Conservation (phyloP, 495 filamentous ascomycete species). For the Hypoxylon perforatum region DNA sequence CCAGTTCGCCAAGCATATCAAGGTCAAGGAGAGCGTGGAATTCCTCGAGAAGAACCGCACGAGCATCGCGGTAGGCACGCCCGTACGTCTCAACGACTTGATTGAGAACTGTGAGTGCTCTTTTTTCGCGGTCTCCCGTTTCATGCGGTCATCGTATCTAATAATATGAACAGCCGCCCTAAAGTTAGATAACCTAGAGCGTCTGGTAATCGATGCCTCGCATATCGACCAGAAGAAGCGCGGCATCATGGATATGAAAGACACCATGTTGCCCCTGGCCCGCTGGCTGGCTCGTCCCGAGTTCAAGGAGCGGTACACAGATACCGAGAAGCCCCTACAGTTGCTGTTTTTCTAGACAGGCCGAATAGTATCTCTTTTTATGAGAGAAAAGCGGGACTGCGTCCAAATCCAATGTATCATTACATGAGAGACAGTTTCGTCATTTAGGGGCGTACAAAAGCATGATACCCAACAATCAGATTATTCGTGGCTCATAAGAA, state of each 20-base stretch:
- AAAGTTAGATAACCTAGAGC: constrained; percentile 72
- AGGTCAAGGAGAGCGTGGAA: constrained; percentile 84
- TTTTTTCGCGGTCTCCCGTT: neutral
- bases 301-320: constrained; percentile 74
- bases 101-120: constrained; percentile 74
- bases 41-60: constrained; percentile 77
- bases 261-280: constrained; percentile 80
- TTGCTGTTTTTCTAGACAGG: constrained; percentile 66
- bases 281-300: constrained; percentile 72
- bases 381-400: no score
- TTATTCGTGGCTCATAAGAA: neutral
- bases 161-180: constrained; percentile 67
- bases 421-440: neutral
- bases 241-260: constrained; percentile 91
- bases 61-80: constrained; percentile 90
- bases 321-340: constrained; percentile 60
- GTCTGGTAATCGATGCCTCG: constrained; percentile 88
- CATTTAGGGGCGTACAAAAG: neutral
- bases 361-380: neutral
- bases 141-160: constrained; percentile 14
- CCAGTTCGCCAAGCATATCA: constrained; percentile 95
- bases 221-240: constrained; percentile 93
- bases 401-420: no score
- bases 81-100: constrained; percentile 80
- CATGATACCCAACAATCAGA: constrained; percentile 34